These are phyloP conservation scores for Epichloe aotearoae DNA, from an alignment of 2,329 filamentous ascomycete genomes.

Conservation along the genomic window DNA sequence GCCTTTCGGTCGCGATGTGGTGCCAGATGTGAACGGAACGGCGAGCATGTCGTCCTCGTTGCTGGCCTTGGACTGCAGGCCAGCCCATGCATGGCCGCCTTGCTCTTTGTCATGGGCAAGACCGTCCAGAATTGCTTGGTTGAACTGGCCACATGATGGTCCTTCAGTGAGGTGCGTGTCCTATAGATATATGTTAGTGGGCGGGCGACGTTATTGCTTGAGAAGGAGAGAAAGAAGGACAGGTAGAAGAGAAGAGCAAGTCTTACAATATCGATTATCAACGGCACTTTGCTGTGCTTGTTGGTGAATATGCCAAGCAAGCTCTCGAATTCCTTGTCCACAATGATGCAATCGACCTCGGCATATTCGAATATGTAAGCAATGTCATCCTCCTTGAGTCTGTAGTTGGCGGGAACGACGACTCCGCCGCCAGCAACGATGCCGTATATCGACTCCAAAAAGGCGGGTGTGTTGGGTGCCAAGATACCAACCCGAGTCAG, in stretches of 20 bases:
- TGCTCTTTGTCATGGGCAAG: constrained; percentile 54
- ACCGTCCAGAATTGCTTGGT: constrained; percentile 72
- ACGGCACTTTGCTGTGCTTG: constrained; percentile 46
- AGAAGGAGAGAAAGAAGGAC: too few species aligned
- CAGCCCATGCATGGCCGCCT: constrained; percentile 62
- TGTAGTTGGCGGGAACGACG: constrained; percentile 52
- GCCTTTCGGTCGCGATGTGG: constrained; percentile 82
- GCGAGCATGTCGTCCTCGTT: constrained; percentile 75
- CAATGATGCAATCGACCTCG: constrained; percentile 77
- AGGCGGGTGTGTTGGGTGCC: constrained; percentile 85
- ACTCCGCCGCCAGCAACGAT: constrained; percentile 71
- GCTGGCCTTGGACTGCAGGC: constrained; percentile 53
- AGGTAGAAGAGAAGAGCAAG: neutral
- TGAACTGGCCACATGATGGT: constrained; percentile 64
- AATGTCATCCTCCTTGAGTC: constrained; percentile 72
- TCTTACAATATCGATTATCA: constrained; percentile 58
- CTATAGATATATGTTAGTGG: constrained; percentile 18
- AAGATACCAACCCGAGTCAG: constrained; percentile 73
- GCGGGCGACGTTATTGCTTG: neutral
- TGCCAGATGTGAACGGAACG: constrained; percentile 87
- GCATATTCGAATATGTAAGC: constrained; percentile 81
- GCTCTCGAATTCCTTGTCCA: constrained; percentile 64
- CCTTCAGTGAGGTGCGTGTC: constrained; percentile 72
- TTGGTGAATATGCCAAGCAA: constrained; percentile 56
- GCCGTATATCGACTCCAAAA: constrained; percentile 81